Conservation (phyloP, 345 rosid genomes). For the Raphanus sativus region DNA sequence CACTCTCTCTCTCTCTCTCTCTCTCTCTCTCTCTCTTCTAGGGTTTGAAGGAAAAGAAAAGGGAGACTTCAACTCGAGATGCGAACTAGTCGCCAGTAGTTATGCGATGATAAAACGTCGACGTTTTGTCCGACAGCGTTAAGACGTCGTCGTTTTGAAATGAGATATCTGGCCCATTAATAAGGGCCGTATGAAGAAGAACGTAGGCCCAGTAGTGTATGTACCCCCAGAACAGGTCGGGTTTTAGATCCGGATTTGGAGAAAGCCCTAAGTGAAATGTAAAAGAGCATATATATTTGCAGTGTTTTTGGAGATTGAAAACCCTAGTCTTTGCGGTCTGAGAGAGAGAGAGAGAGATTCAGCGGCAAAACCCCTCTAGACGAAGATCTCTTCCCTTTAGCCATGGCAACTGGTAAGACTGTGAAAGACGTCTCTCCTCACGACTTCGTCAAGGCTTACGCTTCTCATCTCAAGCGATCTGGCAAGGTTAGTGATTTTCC, state of each 20-base stretch:
- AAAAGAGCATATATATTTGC: slow-evolving; percentile 12
- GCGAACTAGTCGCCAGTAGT: slow-evolving; percentile 25
- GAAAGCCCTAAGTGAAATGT: slow-evolving; percentile 37
- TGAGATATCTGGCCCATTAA: no score
- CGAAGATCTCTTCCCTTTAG: not conserved
- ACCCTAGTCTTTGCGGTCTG: slow-evolving; percentile 39
- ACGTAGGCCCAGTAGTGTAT: not conserved
- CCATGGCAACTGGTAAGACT: slow-evolving; percentile 60
- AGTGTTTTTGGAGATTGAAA: not conserved
- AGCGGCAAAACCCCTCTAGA: no score
- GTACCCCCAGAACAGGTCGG: no score
- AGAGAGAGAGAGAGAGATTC: not conserved
- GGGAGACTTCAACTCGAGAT: slow-evolving; percentile 31
- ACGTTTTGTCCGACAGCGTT: not conserved
- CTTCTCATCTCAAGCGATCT: slow-evolving; percentile 84
- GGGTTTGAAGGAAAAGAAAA: slow-evolving; percentile 35
- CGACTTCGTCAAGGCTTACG: slow-evolving; percentile 80
- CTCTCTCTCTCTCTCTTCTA: no score
- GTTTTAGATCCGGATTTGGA: not conserved
- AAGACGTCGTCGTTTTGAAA: not conserved
- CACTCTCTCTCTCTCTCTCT: slow-evolving; percentile 29
- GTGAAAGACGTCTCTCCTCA: slow-evolving; percentile 88
- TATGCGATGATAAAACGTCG: not conserved
- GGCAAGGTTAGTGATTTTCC: slow-evolving; percentile 57
- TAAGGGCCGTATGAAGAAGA: no score